Evolutionary conservation across 169 alveolate species (phyloP).

Genomic region (Eimeria necatrix): DNA sequence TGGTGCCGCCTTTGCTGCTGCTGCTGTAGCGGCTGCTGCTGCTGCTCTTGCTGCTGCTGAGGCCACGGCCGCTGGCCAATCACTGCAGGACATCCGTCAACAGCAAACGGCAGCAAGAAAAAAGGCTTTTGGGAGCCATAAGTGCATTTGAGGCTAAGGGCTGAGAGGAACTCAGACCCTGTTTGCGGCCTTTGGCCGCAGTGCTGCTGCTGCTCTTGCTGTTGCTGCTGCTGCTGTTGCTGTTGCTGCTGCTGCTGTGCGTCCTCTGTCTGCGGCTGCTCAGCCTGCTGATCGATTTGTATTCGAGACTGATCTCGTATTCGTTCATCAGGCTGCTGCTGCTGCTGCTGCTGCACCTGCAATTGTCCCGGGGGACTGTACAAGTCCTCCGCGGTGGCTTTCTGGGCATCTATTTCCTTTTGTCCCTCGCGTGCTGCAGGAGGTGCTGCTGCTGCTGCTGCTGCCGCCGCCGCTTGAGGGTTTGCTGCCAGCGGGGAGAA

Average conservation of each 20-base stretch:
- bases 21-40: constrained; percentile 4
- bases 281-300: background rate
- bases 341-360: constrained; percentile 28
- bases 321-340: background rate
- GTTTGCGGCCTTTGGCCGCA: background rate
- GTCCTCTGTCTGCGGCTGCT: background rate
- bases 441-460: constrained; percentile 13
- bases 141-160: constrained; percentile 8
- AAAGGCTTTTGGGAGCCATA: constrained; percentile 52
- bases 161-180: constrained; percentile 23
- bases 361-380: background rate
- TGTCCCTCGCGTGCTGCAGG: background rate
- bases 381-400: background rate
- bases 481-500: background rate
- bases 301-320: background rate
- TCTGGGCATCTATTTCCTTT: background rate
- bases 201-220: background rate
- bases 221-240: constrained; percentile 8
- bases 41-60: constrained; percentile 58
- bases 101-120: constrained; percentile 64
- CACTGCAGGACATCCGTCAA: constrained; percentile 57
- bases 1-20: background rate
- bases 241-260: constrained; percentile 19
- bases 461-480: background rate
- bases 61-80: constrained; percentile 67